phyloP scores from a whole-genome alignment of 1,284 basidiomycete species.

The Microbotryomycetes sp. region DNA sequence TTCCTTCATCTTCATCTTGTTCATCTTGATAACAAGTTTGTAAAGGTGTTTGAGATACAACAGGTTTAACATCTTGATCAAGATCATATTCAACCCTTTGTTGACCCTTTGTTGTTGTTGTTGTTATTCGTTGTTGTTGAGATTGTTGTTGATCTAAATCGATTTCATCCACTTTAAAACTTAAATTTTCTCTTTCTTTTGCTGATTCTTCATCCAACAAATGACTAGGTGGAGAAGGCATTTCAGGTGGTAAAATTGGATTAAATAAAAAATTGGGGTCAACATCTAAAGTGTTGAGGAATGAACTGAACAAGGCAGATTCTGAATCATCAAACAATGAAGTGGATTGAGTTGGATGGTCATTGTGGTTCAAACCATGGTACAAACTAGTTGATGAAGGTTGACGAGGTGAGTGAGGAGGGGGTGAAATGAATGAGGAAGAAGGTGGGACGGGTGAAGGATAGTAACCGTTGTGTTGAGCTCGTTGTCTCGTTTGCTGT shows the following conservation, averaged over 20 bases:
- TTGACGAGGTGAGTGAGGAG: not conserved
- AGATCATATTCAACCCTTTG: too few relatives aligned
- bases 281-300: slow-evolving; percentile 27
- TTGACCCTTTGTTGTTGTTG: too few relatives aligned
- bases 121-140: too few relatives aligned
- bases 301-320: slow-evolving; percentile 20
- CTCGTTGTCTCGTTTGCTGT: not conserved
- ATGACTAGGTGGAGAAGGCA: slow-evolving; percentile 22
- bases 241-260: slow-evolving; percentile 27
- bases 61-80: too few relatives aligned
- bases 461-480: not conserved
- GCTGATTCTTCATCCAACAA: not conserved
- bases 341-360: not conserved
- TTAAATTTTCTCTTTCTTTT: slow-evolving; percentile 19
- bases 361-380: too few relatives aligned
- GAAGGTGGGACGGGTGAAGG: not conserved
- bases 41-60: too few relatives aligned
- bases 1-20: slow-evolving; percentile 1
- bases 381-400: too few relatives aligned
- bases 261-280: slow-evolving; percentile 30
- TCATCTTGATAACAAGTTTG: not conserved
- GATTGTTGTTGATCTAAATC: not conserved
- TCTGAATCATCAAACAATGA: slow-evolving; percentile 23
- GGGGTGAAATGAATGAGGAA: not conserved
- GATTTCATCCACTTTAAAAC: slow-evolving; percentile 6